Conservation (phyloP, 257 asterid species). For the Nicotiana obtusifolia region DNA sequence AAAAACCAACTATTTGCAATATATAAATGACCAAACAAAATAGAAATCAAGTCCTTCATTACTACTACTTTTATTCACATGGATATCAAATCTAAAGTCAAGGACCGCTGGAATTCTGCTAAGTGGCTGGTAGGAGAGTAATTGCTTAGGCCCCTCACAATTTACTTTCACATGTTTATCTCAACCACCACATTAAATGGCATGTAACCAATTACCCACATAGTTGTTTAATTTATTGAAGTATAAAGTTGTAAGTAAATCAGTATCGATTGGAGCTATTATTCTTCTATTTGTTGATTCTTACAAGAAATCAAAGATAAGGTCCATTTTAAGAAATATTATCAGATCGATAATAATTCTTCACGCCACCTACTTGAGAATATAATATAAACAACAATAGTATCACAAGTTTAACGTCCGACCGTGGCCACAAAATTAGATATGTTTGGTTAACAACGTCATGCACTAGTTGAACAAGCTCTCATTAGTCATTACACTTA, state of each 20-base stretch:
- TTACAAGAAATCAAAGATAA: conserved; percentile 1
- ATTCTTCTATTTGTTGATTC: not conserved
- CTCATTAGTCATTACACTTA: not conserved
- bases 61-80: not conserved
- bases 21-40: not conserved
- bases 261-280: not conserved
- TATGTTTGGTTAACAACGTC: conserved; percentile 10
- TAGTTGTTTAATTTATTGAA: not conserved
- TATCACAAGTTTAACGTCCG: not conserved
- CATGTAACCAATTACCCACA: not conserved
- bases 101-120: conserved; percentile 13
- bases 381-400: not conserved
- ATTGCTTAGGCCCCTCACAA: conserved; percentile 30
- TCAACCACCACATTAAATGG: conserved; percentile 51
- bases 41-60: not conserved
- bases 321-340: not conserved
- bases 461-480: not conserved
- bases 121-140: conserved; percentile 16
- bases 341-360: not conserved
- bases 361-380: not conserved
- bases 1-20: not conserved
- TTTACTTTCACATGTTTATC: conserved; percentile 13
- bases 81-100: conserved; percentile 15
- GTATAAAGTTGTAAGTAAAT: not conserved
- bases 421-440: not conserved